Percentiles rank a stretch among this genome's conserved stretches.
phyloP scores from a whole-genome alignment of 208 protist genomes.

The Herpetomonas samuelpessoai region DNA sequence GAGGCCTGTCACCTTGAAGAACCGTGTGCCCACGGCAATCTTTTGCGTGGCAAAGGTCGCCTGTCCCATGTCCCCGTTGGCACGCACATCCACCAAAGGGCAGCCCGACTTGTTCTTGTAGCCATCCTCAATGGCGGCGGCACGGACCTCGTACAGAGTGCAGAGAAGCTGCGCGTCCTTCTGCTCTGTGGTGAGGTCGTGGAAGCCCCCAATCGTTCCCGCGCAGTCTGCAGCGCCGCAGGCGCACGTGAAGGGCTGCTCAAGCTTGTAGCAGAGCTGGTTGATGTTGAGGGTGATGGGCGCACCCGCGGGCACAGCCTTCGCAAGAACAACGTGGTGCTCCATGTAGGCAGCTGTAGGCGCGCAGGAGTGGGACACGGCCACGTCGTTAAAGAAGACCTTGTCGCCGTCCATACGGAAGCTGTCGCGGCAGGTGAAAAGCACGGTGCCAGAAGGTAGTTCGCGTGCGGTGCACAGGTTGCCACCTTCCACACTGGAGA shows the following conservation, averaged over 20 bases:
- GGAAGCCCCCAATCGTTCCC: slow-evolving; percentile 46
- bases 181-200: slow-evolving; percentile 29
- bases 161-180: slow-evolving; percentile 55
- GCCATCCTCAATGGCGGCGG: slow-evolving; percentile 43
- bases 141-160: slow-evolving; percentile 50
- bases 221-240: slow-evolving; percentile 45
- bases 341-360: slow-evolving; percentile 57
- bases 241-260: slow-evolving; percentile 38
- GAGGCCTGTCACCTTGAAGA: slow-evolving; percentile 70
- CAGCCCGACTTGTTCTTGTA: slow-evolving; percentile 50
- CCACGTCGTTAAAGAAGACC: slow-evolving; percentile 55
- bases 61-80: slow-evolving; percentile 75
- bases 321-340: slow-evolving; percentile 47
- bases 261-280: slow-evolving; percentile 56
- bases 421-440: slow-evolving; percentile 33
- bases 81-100: slow-evolving; percentile 53
- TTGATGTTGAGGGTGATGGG: slow-evolving; percentile 74
- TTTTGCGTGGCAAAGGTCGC: slow-evolving; percentile 64
- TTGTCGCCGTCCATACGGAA: slow-evolving; percentile 28
- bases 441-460: slow-evolving; percentile 52
- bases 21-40: slow-evolving; percentile 62
- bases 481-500: slow-evolving; percentile 18
- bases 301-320: slow-evolving; percentile 32
- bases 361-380: slow-evolving; percentile 67
- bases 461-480: slow-evolving; percentile 49